These are phyloP conservation scores for Sanghuangporus sanghuang DNA, from an alignment of 1,284 basidiomycete genomes.

Conservation along the genomic window DNA sequence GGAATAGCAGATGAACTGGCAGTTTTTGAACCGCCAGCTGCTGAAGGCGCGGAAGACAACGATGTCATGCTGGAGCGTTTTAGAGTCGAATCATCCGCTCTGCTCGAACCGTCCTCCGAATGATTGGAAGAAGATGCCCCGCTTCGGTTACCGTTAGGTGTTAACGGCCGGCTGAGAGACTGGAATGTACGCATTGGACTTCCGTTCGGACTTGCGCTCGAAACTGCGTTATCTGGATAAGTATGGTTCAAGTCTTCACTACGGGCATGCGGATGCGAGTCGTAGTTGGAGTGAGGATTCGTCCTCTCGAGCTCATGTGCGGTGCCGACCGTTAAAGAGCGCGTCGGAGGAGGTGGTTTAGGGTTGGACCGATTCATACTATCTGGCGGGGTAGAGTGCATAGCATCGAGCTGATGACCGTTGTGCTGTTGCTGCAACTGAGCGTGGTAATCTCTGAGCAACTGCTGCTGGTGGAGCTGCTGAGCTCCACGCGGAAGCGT, in stretches of 20 bases:
- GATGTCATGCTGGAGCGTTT: slow-evolving; percentile 14
- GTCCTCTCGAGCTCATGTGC: slow-evolving; percentile 48
- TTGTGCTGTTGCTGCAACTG: slow-evolving; percentile 8
- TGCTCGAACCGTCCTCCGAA: slow-evolving; percentile 12
- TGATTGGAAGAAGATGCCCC: slow-evolving; percentile 18
- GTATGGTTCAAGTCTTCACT: slow-evolving; percentile 70
- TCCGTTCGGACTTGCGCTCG: slow-evolving; percentile 10
- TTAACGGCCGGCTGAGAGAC: slow-evolving; percentile 22
- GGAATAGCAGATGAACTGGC: slow-evolving; percentile 1
- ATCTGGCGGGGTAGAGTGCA: slow-evolving; percentile 11
- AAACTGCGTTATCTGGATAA: slow-evolving; percentile 3
- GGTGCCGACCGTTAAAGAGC: slow-evolving; percentile 54
- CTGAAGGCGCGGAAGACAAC: slow-evolving; percentile 12
- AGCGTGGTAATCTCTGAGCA: slow-evolving; percentile 3
- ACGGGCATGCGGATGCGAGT: slow-evolving; percentile 38
- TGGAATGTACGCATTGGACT: slow-evolving; percentile 46
- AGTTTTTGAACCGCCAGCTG: slow-evolving; percentile 5
- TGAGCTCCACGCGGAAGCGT: neutral
- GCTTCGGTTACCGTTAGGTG: slow-evolving; percentile 16
- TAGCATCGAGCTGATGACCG: slow-evolving; percentile 14
- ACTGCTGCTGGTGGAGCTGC: neutral
- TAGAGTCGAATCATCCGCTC: slow-evolving; percentile 11
- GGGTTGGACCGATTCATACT: neutral
- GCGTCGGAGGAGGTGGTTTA: slow-evolving; percentile 41
- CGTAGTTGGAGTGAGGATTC: slow-evolving; percentile 35